Base-by-base conservation (phyloP, 495 filamentous ascomycete genomes). In the Bathelium albidoporum region DNA sequence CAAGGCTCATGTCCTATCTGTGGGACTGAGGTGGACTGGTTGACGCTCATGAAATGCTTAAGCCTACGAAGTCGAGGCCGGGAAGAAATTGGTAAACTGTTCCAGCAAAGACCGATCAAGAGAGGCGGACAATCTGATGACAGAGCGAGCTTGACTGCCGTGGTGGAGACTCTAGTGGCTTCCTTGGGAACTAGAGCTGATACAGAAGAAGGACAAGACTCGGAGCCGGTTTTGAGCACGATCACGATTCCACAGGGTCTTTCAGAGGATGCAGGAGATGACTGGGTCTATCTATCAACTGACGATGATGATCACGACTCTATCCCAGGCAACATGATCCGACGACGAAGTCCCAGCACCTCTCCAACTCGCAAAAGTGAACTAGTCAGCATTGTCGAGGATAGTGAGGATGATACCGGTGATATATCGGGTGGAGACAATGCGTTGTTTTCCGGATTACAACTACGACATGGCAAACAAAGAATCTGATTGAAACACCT, bases 1-100 rank as follows among this genome's bases (percentile, higher is more conserved):
- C 68, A 78, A 10, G 93, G 93, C 1, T 73, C 67, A 2, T 98
- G 94, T 75, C 91, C 90, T 1, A 73, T 72, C 44, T 98, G 94
- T 71, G 73, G 80, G 1, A 73, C 76, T 0, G 73, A 79, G 22
- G 76, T 89, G 9, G 68, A 78, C 55, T 98, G 94, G 94, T 76
- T 82, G 0, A 79, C 88, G 55, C 81, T 97, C 67, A 88, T 92
- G 72, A 91, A 85, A 69, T 91, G 96, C 71, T 73, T 91, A 64
- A 93, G 80, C 58, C 73, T 96, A 32, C 80, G 91, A 60, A 75
- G 78, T 29, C 80, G 90, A 53, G 90, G 86, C 16, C 70, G 78
- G 65, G 86, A 86, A 52, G 85, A 89, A 65, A 69, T 89, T 2
- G 82, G 82, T 22, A 79, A 79, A 58, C 73, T 94, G 26, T 72